Conservation (phyloP, 352 stramenopile genomes). For the Phytophthora cryptogea region DNA sequence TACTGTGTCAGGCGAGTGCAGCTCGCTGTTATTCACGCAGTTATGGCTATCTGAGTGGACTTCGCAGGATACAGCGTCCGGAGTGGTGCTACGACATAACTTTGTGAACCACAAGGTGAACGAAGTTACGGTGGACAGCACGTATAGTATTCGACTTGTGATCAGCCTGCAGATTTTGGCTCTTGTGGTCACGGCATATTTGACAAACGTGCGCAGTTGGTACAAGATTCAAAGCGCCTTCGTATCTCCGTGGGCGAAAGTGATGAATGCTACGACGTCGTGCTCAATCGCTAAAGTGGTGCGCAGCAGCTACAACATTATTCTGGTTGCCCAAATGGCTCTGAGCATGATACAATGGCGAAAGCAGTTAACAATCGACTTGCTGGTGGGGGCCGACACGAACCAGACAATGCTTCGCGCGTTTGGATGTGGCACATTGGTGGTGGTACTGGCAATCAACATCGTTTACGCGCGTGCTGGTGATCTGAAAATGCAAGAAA, state of each 20-base stretch:
- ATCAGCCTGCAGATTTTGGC: constrained; percentile 43
- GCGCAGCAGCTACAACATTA: constrained; percentile 47
- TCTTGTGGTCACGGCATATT: constrained; percentile 36
- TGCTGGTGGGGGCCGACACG: constrained; percentile 39
- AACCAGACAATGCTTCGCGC: constrained; percentile 33
- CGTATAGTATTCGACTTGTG: constrained; percentile 35
- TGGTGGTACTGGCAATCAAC: constrained; percentile 37
- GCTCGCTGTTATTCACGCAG: constrained; percentile 44
- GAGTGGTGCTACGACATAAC: constrained; percentile 37
- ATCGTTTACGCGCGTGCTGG: constrained; percentile 40
- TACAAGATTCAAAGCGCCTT: constrained; percentile 22
- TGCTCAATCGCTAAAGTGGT: constrained; percentile 46
- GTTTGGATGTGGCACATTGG: constrained; percentile 36
- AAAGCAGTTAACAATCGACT: constrained; percentile 42
- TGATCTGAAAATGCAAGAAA: constrained; percentile 43
- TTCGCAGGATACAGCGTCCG: constrained; percentile 9
- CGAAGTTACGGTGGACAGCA: constrained; percentile 44
- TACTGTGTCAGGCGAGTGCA: constrained; percentile 41
- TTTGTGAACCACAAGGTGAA: constrained; percentile 51
- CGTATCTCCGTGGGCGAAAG: constrained; percentile 31
- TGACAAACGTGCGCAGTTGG: constrained; percentile 39
- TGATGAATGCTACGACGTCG: constrained; percentile 33
- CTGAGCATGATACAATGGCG: constrained; percentile 39
- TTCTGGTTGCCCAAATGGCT: constrained; percentile 39
- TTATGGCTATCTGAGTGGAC: constrained; percentile 45